Evolutionary conservation across 768 basidiomycete genomes (phyloP).

Genomic region (Obba rivulosa): DNA sequence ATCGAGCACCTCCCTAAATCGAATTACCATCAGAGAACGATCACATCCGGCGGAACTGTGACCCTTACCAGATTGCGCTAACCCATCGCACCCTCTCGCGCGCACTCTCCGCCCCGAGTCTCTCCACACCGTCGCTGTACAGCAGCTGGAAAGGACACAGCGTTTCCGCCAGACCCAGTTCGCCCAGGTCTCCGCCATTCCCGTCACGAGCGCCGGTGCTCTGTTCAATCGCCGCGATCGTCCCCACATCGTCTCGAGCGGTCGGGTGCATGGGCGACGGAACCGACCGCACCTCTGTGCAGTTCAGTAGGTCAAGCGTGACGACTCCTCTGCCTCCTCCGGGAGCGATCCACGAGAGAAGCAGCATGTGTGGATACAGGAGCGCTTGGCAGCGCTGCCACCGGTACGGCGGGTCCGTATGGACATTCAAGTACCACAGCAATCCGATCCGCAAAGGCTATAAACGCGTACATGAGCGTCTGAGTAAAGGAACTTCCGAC

Average conservation of each 20-base stretch:
- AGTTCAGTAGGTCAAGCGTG: conserved; percentile 81
- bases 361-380: conserved; percentile 76
- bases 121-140: conserved; percentile 85
- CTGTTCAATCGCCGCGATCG: conserved; percentile 69
- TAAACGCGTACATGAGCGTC: conserved; percentile 2
- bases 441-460: conserved; percentile 84
- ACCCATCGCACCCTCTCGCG: conserved; percentile 89
- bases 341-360: conserved; percentile 83
- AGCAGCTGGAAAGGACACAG: conserved; percentile 89
- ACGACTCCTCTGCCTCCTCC: conserved; percentile 83
- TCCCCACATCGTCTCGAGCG: conserved; percentile 83
- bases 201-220: conserved; percentile 34
- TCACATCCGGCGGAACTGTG: conserved; percentile 1
- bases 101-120: conserved; percentile 84
- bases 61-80: conserved; percentile 74
- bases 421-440: conserved; percentile 92
- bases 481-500: neutral
- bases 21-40: conserved; percentile 1
- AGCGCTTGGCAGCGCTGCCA: conserved; percentile 83
- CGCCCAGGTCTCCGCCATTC: conserved; percentile 34
- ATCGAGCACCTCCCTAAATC: conserved; percentile 71
- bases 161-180: conserved; percentile 51
- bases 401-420: conserved; percentile 68
- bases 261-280: conserved; percentile 77
- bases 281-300: conserved; percentile 78